Evolutionary conservation across 495 filamentous ascomycete species (phyloP), one percentile per base, ranked within the genome.

Genomic region (Penicillium angulare): DNA sequence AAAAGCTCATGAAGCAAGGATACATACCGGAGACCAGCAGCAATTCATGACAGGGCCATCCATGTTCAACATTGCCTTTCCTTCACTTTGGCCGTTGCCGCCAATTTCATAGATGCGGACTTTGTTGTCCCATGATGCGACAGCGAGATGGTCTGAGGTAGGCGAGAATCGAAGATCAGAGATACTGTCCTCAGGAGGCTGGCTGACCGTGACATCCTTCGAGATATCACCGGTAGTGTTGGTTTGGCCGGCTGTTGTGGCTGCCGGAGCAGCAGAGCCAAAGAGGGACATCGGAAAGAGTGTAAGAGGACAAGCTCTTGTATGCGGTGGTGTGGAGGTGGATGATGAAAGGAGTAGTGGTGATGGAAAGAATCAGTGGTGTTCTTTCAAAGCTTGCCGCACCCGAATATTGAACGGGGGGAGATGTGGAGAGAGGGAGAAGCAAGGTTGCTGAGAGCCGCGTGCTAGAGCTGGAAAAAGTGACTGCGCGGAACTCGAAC

Each of bases 81-180:
- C 88, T 68, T 84, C 76, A 63, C 85, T 90, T 55, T 79, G 74
- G 22, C 86, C 87, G 52, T 80, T 78, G 33, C 74, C 70, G 47
- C 85, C 84, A 67, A 93, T 87, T 66, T 95, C 87, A 68, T 95
- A 97, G 60, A 97, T 92, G 59, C 88, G 86, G 55, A 95, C 88
- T 58, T 89, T 91, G 68, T 92, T 95, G 63, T 97, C 92, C 92
- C 92, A 97, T 34, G 86, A 92, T 43, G 89, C 78, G 32, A 93
- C 86, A 23, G 92, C 91, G 13, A 96, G 73, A 70, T 89, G 83
- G 45, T 96, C 86, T 50, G 76, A 78, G 46, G 78, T 73, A 0
- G 89, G 83, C n/a, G 88, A 92, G 70, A 93, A 97, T 29, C 78
- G 73, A 52, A 97, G 68, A 58, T 92, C 87, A 20, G 89, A 91